Evolutionary conservation across 345 rosid species (phyloP), one percentile per base, ranked within the genome.

Genomic region (Acer campestre): DNA sequence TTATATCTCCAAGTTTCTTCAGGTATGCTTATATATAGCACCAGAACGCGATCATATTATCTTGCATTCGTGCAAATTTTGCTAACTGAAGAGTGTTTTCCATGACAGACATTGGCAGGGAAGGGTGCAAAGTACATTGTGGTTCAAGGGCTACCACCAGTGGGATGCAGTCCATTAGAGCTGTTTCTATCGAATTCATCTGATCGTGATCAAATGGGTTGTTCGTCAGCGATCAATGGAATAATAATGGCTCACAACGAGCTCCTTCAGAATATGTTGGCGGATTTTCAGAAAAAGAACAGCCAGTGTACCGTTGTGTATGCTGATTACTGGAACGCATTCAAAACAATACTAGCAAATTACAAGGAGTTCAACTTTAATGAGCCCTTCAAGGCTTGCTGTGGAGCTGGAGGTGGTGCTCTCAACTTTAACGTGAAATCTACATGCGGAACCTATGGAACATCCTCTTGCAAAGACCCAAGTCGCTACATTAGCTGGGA

Each of bases 91-190:
- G 14, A 5, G 9, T 38, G 9, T 73, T 55, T 18, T 59, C 13
- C 25, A 23, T 68, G 27, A 20, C 83, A 88, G 87, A n/a, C 78
- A 44, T 48, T 85, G 61, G 48, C 82, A 20, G 85, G 75, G n/a
- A 76, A 38, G 5, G 91, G 89, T 3, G 91, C 86, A 31, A 85
- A 66, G 79, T 83, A 70, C 77, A 3, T 86, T 2, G 85, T 89
- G 17, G 84, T 85, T 68, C 84, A 85, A 71, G 92, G 92, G 20
- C 78, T 86, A 42, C 88, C 87, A n/a, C 85, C 88, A 1, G 25
- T 70, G 14, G 88, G 89, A 3, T 88, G 92, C 61, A 75, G 83
- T n/a, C 90, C 89, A 0, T 44, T 80, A 29, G 61, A 64, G 35
- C 13, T 80, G 44, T 42, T 42, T 68, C 35, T 79, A 61, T 25